Conservation (phyloP, 2,329 filamentous ascomycete species). For the Exophiala aquamarina region DNA sequence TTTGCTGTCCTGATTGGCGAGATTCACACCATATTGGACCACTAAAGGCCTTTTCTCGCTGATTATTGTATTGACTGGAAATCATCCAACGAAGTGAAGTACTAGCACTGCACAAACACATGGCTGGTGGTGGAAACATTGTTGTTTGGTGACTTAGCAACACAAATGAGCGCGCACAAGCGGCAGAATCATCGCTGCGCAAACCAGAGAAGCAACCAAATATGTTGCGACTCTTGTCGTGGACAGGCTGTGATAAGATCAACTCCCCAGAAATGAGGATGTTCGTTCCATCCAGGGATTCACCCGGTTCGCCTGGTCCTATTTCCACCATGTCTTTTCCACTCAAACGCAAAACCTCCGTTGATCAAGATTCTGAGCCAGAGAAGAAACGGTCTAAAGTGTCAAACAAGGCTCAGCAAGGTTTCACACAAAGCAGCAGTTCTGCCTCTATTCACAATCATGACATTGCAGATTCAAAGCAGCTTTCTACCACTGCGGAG, state of each 20-base stretch:
- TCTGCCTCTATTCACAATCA: slow-evolving; percentile 8
- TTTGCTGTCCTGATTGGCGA: neutral
- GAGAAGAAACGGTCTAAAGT: slow-evolving; percentile 20
- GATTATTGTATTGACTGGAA: neutral
- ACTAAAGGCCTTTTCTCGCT: too few relatives aligned
- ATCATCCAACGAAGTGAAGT: neutral
- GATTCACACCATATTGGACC: too few relatives aligned
- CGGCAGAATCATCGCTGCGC: slow-evolving; percentile 8
- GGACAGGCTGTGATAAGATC: slow-evolving; percentile 49
- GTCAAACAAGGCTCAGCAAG: slow-evolving; percentile 8
- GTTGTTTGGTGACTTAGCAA: slow-evolving; percentile 19
- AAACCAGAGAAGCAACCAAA: slow-evolving; percentile 13
- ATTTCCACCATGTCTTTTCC: slow-evolving; percentile 22
- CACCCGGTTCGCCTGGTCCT: slow-evolving; percentile 9
- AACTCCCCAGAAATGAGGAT: slow-evolving; percentile 45
- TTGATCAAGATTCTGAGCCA: slow-evolving; percentile 20
- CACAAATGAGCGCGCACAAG: slow-evolving; percentile 13
- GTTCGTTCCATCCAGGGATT: slow-evolving; percentile 38
- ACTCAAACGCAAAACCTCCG: slow-evolving; percentile 57
- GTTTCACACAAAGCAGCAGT: slow-evolving; percentile 8
- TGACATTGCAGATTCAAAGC: slow-evolving; percentile 6
- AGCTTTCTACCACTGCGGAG: slow-evolving; percentile 20
- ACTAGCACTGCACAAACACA: slow-evolving; percentile 7
- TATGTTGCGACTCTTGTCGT: slow-evolving; percentile 51
- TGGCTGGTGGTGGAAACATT: slow-evolving; percentile 16